Base-by-base conservation (phyloP, 2,329 filamentous ascomycete species). In the Phaeomoniella chlamydospora region DNA sequence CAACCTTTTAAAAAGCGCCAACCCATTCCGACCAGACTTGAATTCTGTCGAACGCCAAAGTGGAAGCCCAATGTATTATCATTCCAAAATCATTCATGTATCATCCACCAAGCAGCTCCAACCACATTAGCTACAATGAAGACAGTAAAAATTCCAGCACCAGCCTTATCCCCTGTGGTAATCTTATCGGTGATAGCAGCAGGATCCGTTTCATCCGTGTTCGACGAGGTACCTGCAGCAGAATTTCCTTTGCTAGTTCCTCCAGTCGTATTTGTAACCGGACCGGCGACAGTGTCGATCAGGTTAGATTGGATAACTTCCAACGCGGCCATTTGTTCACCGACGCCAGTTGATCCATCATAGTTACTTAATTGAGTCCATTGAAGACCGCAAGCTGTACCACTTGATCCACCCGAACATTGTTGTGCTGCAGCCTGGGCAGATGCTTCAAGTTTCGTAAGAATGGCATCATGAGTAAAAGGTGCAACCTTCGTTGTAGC, bases 271-370 rank as follows among this genome's bases (percentile, higher is more conserved):
- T 62, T 53, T 2, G 60, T 65, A 31, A 60, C 48, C 1, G 64
- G 63, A 2, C 59, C 61, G 3, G 54, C 48, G 9, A 53, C 52
- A 6, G 51, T 53, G 18, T 61, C 59, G 18, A 61, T 47, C 17
- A 56, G 37, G 26, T 72, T 76, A 26, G 68, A 67, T 32, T 81
- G 64, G 4, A 79, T 67, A 6, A 79, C 64, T 47, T 80, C 74
- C 51, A 61, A 39, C 2, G 53, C 54, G 15, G 51, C 51, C 57
- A 62, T 59, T 39, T 62, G 57, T 37, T 58, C 48, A 5, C 57
- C 58, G 4, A 61, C 53, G 18, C 59, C 58, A 13, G 49, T 44
- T 5, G 44, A 52, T 2, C 54, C 52, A 22, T 59, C 56, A 48
- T 52, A 60, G 29, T 49, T 46, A 32, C 48, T 36, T 1, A 49